Evolutionary conservation across 73 alveolate species (phyloP), one percentile per base, ranked within the genome.

Genomic region (Paramecium sonneborni): DNA sequence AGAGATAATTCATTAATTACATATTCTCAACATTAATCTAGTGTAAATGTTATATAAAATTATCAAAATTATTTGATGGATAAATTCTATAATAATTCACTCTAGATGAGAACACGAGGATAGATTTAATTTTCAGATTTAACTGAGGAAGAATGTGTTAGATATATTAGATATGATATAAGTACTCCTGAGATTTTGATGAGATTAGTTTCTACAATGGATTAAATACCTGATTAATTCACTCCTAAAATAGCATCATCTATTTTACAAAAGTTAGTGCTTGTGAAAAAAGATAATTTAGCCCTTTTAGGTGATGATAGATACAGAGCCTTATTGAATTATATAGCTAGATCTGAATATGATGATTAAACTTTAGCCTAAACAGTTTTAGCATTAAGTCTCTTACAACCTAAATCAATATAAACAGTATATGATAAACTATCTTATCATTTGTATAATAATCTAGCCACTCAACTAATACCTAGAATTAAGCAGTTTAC

Each of bases 81-180:
- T 43, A 79, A 44, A 79, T 79, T 79, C 15, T 79, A 79, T 23
- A 79, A 79, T 79, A 79, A 79, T 46, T 79, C 90, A 79, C 43
- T 79, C 7, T 32, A 79, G 14, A 57, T 30, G 30, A 79, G 90
- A 44, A 34, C 43, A n/a, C 39, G 20, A 24, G 90, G 90, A 79
- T 39, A 44, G 7, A 30, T 79, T 0, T 39, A 38, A 23, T 79
- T 79, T 79, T 3, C 28, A 1, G 76, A 79, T 79, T 32, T 79
- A 3, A 79, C 90, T 5, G 90, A 79, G 24, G 90, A 79, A 43
- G 90, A 79, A 79, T 43, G 46, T 11, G 72, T 44, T 3, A 38
- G 90, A 41, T 79, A 79, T 79, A 43, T 79, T 20, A 79, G 41
- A 79, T 79, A 79, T 79, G 90, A 79, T 44, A 39, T 79, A 18